Base-by-base conservation (phyloP, 1,284 basidiomycete genomes). In the Apiotrichum mycotoxinovorans region DNA sequence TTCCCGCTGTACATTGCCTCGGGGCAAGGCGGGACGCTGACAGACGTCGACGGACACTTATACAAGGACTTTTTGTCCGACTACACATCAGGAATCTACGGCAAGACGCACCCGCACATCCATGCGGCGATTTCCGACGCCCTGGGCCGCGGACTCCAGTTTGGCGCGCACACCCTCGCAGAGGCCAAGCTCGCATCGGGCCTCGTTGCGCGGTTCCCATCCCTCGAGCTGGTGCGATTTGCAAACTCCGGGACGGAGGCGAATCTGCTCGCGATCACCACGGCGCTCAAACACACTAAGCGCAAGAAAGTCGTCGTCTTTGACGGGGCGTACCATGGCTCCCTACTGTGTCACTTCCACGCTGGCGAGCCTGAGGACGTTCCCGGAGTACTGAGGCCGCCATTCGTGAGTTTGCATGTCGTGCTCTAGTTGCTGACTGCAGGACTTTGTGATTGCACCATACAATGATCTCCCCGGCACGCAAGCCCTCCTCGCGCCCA, bases 191-290 rank as follows among this genome's bases (percentile, higher is more conserved):
- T 70, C 0, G 66, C 67, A 1, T 23, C 38, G 0, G 60, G 52
- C 22, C 54, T 70, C 45, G 58, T 59, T 7, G 34, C 43, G 2
- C 55, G 67, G 30, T 67, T 70, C 41, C 68, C 68, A 1, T 64
- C 63, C 10, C 57, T 68, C 34, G 64, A 68, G 10, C 60, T 64
- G 7, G 50, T 70, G 18, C 63, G 68, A 23, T 78, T 77, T 58
- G 65, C 72, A 40, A 78, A 79, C 63, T 78, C 77, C 25, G 77
- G 76, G 20, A 78, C 77, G 1, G 77, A 79, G 64, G 74, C 77
- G 11, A 78, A 76, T 58, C 66, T 77, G 60, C 79, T 78, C 43
- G 79, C 80, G 8, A 73, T 82, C 62, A 78, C 80, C 51, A 77
- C 79, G 46, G 78, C 77, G 8, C 69, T 80, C 52, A 79, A 79